Conservation (phyloP, 2,329 filamentous ascomycete species). For the Onygenales sp. region DNA sequence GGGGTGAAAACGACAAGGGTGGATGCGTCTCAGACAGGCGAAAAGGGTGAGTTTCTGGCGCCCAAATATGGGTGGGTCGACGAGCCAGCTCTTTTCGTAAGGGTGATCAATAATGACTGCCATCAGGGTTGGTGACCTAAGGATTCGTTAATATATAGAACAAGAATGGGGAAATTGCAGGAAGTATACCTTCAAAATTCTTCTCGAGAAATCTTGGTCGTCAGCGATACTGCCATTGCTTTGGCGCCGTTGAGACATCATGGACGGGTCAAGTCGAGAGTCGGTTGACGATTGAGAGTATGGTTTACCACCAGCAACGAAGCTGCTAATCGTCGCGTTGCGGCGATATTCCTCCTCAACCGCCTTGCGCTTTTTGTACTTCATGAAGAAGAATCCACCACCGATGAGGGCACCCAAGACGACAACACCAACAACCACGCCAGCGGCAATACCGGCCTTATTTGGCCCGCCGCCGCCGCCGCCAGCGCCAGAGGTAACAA, state of each 20-base stretch:
- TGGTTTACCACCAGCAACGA: slow-evolving; percentile 51
- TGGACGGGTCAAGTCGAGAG: slow-evolving; percentile 71
- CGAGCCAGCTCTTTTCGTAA: background rate
- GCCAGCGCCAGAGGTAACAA: slow-evolving; percentile 15
- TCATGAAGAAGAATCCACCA: slow-evolving; percentile 63
- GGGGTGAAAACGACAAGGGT: background rate
- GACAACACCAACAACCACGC: slow-evolving; percentile 76
- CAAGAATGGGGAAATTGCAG: background rate
- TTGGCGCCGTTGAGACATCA: slow-evolving; percentile 72
- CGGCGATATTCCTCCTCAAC: slow-evolving; percentile 78
- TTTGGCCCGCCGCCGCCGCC: slow-evolving; percentile 45
- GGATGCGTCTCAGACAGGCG: background rate
- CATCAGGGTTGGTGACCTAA: slow-evolving; percentile 13
- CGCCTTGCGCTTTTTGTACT: slow-evolving; percentile 64
- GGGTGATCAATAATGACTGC: slow-evolving; percentile 5
- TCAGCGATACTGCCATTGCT: slow-evolving; percentile 96
- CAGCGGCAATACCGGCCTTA: slow-evolving; percentile 75
- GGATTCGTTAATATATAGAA: background rate
- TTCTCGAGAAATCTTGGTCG: slow-evolving; percentile 91
- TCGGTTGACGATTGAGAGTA: slow-evolving; percentile 61
- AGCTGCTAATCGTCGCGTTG: slow-evolving; percentile 68
- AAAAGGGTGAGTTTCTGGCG: background rate
- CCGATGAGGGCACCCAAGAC: slow-evolving; percentile 56
- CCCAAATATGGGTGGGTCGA: background rate
- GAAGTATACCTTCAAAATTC: slow-evolving; percentile 72